Evolutionary conservation across 306 rosid genomes (phyloP).

Genomic region (Aeschynomene evenia): DNA sequence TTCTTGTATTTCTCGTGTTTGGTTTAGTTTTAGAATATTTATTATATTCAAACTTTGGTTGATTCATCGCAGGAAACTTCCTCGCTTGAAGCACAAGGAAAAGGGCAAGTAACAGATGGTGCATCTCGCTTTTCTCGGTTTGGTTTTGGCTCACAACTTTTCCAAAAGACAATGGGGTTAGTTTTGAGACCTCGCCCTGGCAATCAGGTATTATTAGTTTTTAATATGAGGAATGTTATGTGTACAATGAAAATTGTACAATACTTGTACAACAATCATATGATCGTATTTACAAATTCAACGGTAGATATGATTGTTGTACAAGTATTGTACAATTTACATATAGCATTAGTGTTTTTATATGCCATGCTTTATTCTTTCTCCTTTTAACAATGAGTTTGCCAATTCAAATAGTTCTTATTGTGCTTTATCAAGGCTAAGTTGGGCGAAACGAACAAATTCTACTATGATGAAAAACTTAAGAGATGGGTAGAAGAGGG

Average conservation of each 20-base stretch:
- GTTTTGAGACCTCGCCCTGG: conserved; percentile 75
- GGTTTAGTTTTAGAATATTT: background rate
- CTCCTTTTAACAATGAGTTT: background rate
- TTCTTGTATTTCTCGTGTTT: conserved; percentile 13
- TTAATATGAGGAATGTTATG: too few species aligned
- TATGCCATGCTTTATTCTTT: background rate
- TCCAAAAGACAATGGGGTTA: conserved; percentile 76
- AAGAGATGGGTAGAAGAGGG: conserved; percentile 97
- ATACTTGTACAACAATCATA: too few species aligned
- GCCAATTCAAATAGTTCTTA: conserved; percentile 24
- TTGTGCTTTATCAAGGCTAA: conserved; percentile 64
- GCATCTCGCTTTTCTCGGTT: conserved; percentile 72
- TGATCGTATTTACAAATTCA: too few species aligned
- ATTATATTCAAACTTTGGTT: conserved; percentile 26
- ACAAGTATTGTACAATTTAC: too few species aligned
- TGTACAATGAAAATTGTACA: too few species aligned
- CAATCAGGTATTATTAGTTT: conserved; percentile 55
- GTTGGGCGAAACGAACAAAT: conserved; percentile 81
- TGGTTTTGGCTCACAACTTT: conserved; percentile 76
- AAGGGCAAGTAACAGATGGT: conserved; percentile 54
- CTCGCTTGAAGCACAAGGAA: conserved; percentile 55
- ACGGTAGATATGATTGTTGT: too few species aligned
- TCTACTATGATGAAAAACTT: conserved; percentile 84
- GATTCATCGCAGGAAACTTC: conserved; percentile 46
- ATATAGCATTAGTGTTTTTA: too few species aligned